Evolutionary conservation across 305 asterid species (phyloP).

Genomic region (Fraxinus latifolia): DNA sequence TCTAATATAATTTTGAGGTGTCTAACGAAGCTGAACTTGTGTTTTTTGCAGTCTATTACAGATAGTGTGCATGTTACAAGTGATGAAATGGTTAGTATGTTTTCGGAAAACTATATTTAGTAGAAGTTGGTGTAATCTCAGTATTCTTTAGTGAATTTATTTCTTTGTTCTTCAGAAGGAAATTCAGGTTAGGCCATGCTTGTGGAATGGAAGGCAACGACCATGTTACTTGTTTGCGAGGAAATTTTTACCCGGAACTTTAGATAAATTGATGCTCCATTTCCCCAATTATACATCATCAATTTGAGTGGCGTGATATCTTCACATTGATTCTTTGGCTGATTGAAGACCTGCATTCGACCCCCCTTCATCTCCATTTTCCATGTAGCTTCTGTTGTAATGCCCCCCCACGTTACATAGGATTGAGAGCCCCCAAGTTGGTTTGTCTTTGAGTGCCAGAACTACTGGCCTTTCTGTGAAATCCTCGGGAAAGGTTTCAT

Average conservation of each 20-base stretch:
- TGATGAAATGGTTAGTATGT: conserved; percentile 32
- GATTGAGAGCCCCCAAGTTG: too few species aligned
- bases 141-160: background rate
- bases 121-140: background rate
- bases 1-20: background rate
- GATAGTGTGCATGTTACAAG: conserved; percentile 49
- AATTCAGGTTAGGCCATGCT: conserved; percentile 54
- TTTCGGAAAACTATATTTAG: background rate
- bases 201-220: conserved; percentile 76
- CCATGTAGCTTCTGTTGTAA: conserved; percentile 42
- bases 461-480: background rate
- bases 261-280: conserved; percentile 54
- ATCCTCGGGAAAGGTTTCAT: conserved; percentile 14
- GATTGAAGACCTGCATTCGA: conserved; percentile 37
- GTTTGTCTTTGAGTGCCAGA: too few species aligned
- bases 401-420: conserved; percentile 22
- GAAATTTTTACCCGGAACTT: conserved; percentile 86
- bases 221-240: conserved; percentile 90
- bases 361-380: conserved; percentile 43
- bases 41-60: conserved; percentile 40
- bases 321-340: conserved; percentile 55
- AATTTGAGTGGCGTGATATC: conserved; percentile 38
- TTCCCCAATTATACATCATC: conserved; percentile 75
- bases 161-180: conserved; percentile 48
- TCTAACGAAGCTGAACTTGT: background rate